These are phyloP conservation scores for Solanum lycopersicoides DNA, from an alignment of 257 asterid species.

Conservation along the genomic window DNA sequence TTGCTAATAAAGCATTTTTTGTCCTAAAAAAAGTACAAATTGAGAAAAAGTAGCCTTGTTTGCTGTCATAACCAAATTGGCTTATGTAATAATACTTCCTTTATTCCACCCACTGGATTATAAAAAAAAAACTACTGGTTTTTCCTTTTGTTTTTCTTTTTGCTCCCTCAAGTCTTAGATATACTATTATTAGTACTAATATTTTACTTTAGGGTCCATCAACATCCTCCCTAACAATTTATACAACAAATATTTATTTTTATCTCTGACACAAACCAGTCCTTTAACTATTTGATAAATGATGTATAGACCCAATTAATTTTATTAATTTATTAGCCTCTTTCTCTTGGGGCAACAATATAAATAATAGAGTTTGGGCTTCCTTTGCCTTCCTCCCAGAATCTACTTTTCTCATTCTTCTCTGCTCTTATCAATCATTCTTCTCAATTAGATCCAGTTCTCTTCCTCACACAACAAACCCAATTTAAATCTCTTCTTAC, in stretches of 20 bases:
- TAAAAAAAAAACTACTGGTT: conserved; percentile 16
- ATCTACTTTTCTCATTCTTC: conserved; percentile 1
- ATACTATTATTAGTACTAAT: neutral
- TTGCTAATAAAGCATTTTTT: neutral
- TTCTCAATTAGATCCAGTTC: neutral
- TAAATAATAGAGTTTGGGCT: conserved; percentile 13
- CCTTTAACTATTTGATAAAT: neutral
- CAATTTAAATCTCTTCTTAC: neutral
- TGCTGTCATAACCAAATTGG: neutral
- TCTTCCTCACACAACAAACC: neutral
- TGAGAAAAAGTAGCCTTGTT: neutral
- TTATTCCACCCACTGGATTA: conserved; percentile 21
- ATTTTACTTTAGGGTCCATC: neutral
- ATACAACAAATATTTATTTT: too few relatives aligned
- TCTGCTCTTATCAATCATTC: neutral
- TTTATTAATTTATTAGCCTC: neutral
- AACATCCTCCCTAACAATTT: neutral
- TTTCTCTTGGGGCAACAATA: neutral
- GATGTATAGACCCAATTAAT: neutral
- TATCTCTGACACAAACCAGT: neutral
- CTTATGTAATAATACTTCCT: neutral
- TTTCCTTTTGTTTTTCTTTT: neutral
- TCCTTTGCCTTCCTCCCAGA: conserved; percentile 6
- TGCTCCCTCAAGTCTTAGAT: neutral
- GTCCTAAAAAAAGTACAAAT: neutral